These are phyloP conservation scores for Fusarium guadeloupense DNA, from an alignment of 2,329 filamentous ascomycete species.

Conservation along the genomic window DNA sequence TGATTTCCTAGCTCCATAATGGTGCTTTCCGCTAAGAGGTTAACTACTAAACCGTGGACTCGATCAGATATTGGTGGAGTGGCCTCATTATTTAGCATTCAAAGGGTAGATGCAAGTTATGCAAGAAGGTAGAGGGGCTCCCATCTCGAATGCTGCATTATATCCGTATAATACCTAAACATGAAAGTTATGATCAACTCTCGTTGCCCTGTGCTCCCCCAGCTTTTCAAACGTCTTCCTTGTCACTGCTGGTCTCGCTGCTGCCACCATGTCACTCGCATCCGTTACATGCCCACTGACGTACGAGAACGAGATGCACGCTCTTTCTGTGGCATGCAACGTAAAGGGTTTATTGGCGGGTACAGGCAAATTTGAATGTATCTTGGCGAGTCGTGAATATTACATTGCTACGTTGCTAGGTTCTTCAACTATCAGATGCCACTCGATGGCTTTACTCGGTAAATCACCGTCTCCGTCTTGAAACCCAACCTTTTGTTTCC, in stretches of 20 bases:
- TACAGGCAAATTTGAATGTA: neutral
- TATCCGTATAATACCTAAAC: no score
- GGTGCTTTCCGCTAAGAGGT: conserved; percentile 18
- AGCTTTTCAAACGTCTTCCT: conserved; percentile 29
- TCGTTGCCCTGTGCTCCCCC: conserved; percentile 24
- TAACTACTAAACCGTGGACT: conserved; percentile 22
- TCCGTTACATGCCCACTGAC: conserved; percentile 22
- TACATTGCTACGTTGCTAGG: no score
- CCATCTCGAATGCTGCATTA: conserved; percentile 9
- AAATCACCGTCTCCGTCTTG: neutral
- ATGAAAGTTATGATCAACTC: conserved; percentile 1
- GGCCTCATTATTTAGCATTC: conserved; percentile 14
- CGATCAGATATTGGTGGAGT: conserved; percentile 12
- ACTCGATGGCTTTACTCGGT: no score
- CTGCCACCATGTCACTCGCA: conserved; percentile 22
- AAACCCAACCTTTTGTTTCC: neutral
- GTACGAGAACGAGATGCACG: conserved; percentile 25
- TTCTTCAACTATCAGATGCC: no score
- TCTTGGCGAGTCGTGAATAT: neutral
- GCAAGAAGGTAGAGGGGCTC: conserved; percentile 9
- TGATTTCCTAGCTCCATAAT: neutral
- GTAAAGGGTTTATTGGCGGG: conserved; percentile 1
- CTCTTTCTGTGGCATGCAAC: conserved; percentile 24
- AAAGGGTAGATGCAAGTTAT: neutral
- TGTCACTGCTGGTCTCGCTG: conserved; percentile 8